phyloP scores from a whole-genome alignment of 202 grass and related monocot genomes.

The Cymbopogon flexuosus region DNA sequence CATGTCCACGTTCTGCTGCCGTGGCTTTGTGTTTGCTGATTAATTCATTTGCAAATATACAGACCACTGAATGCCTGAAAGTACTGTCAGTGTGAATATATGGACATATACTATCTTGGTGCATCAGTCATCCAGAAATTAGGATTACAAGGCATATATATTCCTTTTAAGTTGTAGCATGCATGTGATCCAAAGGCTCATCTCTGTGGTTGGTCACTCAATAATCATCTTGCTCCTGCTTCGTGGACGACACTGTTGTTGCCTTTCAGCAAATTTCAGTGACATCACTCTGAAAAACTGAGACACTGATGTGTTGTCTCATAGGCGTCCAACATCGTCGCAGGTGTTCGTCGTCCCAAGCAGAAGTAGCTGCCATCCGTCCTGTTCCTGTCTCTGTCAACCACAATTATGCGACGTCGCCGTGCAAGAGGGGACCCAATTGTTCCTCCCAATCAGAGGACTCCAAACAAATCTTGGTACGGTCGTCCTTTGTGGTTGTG shows the following conservation, averaged over 20 bases:
- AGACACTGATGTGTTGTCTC: conserved; percentile 5
- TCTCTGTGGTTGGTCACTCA: background rate
- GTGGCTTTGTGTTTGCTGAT: background rate
- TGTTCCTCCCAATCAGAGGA: conserved; percentile 25
- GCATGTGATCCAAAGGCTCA: background rate
- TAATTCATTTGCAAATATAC: background rate
- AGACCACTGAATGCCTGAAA: background rate
- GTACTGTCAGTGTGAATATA: background rate
- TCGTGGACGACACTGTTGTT: background rate
- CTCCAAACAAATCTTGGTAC: conserved; percentile 4
- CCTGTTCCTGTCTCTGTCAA: background rate
- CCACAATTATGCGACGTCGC: conserved; percentile 1
- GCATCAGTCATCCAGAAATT: background rate
- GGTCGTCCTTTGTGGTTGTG: background rate
- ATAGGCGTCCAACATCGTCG: background rate
- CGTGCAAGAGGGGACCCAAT: background rate
- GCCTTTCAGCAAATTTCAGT: background rate
- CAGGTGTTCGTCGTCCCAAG: conserved; percentile 11
- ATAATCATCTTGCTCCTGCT: background rate
- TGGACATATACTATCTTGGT: background rate
- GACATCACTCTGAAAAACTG: background rate
- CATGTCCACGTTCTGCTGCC: background rate
- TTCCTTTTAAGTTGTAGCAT: background rate
- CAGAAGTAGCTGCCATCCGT: conserved; percentile 14
- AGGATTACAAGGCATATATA: background rate